Percentiles rank a stretch among this genome's conserved stretches.
Conservation (phyloP, 139 green algal genomes). For the Chlorella sp. region DNA sequence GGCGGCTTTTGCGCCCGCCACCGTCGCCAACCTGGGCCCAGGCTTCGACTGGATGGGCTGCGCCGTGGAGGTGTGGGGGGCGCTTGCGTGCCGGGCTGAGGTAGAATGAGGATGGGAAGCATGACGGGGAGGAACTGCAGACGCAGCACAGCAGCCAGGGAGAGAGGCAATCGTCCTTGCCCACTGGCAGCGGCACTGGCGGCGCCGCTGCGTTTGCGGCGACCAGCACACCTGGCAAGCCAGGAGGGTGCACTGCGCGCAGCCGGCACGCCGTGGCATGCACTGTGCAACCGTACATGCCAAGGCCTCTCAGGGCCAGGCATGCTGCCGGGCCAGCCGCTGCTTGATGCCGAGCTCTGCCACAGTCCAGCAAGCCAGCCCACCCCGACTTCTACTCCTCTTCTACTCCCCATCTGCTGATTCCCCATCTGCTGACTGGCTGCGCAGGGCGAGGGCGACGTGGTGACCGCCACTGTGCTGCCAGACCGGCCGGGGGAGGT, state of each 20-base stretch:
- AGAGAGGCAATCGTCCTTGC: neutral
- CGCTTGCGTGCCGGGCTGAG: neutral
- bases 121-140: neutral
- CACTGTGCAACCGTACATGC: neutral
- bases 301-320: no score
- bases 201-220: no score
- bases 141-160: neutral
- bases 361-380: neutral
- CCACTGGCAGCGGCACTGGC: neutral
- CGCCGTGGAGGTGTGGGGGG: slow-evolving; percentile 81
- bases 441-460: slow-evolving; percentile 87
- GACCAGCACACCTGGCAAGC: neutral
- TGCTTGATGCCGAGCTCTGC: neutral
- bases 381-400: neutral
- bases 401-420: neutral
- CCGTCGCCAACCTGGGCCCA: slow-evolving; percentile 96
- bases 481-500: slow-evolving; percentile 75
- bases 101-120: neutral
- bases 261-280: no score
- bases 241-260: neutral
- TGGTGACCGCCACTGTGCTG: slow-evolving; percentile 79
- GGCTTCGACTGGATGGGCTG: slow-evolving; percentile 99
- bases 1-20: slow-evolving; percentile 92
- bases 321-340: neutral
- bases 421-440: neutral